Conservation (phyloP, 306 rosid species). For the Casuarina equisetifolia region DNA sequence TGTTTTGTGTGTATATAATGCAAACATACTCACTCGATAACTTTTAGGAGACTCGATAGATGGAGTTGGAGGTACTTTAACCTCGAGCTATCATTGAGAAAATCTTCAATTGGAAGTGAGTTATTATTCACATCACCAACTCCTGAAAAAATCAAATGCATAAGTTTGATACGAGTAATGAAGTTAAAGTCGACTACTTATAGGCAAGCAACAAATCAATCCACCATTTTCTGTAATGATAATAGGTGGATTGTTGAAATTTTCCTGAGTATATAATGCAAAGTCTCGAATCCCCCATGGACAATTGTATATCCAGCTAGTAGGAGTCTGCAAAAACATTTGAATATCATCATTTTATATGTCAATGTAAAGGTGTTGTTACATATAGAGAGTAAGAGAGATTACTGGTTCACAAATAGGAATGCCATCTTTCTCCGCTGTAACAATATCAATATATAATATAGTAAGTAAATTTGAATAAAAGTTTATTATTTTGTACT, state of each 20-base stretch:
- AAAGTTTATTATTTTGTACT: no score
- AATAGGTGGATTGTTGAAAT: conserved; percentile 45
- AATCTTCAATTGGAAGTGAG: conserved; percentile 36
- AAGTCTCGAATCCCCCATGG: conserved; percentile 51
- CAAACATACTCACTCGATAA: conserved; percentile 46
- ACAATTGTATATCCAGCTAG: conserved; percentile 50
- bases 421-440: conserved; percentile 38
- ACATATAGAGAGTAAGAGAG: not conserved
- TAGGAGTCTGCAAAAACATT: conserved; percentile 43
- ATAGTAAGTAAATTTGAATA: no score
- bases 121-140: conserved; percentile 42
- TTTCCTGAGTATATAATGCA: conserved; percentile 23
- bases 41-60: conserved; percentile 44
- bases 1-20: no score
- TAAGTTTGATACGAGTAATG: not conserved
- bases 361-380: not conserved
- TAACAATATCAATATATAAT: not conserved
- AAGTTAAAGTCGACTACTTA: not conserved
- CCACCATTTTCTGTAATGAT: conserved; percentile 66
- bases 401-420: conserved; percentile 38
- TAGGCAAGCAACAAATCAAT: not conserved
- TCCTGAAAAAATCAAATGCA: conserved; percentile 29
- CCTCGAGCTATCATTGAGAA: conserved; percentile 44
- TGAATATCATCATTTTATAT: not conserved
- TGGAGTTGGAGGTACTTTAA: conserved; percentile 47